Percentiles rank a stretch among this genome's conserved stretches.
Conservation (phyloP, 2,329 filamentous ascomycete species). For the Cryphonectria nitschkei region DNA sequence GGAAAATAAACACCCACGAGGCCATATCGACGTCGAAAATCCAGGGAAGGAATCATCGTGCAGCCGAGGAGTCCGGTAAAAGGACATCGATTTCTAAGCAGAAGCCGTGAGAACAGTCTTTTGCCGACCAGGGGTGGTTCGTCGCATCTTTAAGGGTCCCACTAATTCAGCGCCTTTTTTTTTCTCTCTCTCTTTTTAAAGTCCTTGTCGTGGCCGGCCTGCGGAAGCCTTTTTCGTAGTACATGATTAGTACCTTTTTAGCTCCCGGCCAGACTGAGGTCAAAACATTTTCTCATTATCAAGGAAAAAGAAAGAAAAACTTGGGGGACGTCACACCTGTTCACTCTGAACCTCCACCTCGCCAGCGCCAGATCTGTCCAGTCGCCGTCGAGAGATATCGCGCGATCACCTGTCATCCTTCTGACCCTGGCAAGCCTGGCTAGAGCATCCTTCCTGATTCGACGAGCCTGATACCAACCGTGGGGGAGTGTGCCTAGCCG, state of each 20-base stretch:
- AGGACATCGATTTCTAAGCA: conserved; percentile 13
- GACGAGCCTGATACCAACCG: conserved; percentile 12
- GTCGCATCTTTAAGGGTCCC: neutral
- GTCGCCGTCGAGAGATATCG: conserved; percentile 28
- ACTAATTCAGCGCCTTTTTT: conserved; percentile 4
- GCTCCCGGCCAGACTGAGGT: neutral
- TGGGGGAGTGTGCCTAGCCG: conserved; percentile 12
- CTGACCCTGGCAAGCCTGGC: conserved; percentile 19
- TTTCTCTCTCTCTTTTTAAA: neutral
- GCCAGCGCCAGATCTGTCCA: conserved; percentile 19
- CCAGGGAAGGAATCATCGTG: neutral
- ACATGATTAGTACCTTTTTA: neutral
- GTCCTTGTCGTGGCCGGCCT: neutral
- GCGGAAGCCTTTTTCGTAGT: neutral
- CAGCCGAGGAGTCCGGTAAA: neutral
- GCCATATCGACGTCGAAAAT: neutral
- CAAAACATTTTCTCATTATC: conserved; percentile 1
- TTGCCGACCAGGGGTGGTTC: neutral
- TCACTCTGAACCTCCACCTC: conserved; percentile 9
- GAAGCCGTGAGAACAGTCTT: neutral
- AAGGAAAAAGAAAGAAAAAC: neutral
- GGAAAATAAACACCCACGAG: neutral
- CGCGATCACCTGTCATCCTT: conserved; percentile 21
- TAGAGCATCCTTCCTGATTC: conserved; percentile 11
- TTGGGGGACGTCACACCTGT: neutral